phyloP scores from a whole-genome alignment of 164 flowering plant species.

The Dillenia suffruticosa region DNA sequence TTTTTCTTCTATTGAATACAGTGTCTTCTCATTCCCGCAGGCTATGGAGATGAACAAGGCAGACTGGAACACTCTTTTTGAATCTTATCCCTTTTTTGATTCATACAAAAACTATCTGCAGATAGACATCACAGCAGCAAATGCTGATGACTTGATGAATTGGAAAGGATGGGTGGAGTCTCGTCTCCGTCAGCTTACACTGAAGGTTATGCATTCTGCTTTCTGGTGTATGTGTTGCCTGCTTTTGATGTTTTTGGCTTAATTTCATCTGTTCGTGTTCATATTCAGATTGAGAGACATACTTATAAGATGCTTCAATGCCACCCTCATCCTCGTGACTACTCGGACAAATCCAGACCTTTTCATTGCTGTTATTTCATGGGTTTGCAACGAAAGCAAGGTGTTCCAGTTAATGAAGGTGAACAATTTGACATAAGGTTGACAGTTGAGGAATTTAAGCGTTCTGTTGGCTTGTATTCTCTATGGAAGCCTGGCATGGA shows the following conservation, averaged over 20 bases:
- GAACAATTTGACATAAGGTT: conserved; percentile 77
- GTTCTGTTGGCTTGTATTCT: conserved; percentile 46
- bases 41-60: conserved; percentile 63
- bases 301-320: conserved; percentile 76
- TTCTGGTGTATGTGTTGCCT: neutral
- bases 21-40: conserved; percentile 28
- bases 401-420: conserved; percentile 50
- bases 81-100: conserved; percentile 79
- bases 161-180: conserved; percentile 99
- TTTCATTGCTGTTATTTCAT: conserved; percentile 70
- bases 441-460: conserved; percentile 84
- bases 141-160: conserved; percentile 60
- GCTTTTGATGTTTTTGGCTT: neutral
- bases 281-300: conserved; percentile 71
- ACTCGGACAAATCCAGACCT: conserved; percentile 47
- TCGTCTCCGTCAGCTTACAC: conserved; percentile 74
- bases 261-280: conserved; percentile 1
- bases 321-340: conserved; percentile 78
- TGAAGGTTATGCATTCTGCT: conserved; percentile 43
- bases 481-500: conserved; percentile 75
- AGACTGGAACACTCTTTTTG: conserved; percentile 72
- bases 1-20: too few species aligned
- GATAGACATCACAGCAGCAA: conserved; percentile 70
- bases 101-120: conserved; percentile 82
- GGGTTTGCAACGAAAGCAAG: conserved; percentile 86